These are phyloP conservation scores for Sugiyamaella valdiviana DNA, from an alignment of 805 yeast genomes.

Conservation along the genomic window DNA sequence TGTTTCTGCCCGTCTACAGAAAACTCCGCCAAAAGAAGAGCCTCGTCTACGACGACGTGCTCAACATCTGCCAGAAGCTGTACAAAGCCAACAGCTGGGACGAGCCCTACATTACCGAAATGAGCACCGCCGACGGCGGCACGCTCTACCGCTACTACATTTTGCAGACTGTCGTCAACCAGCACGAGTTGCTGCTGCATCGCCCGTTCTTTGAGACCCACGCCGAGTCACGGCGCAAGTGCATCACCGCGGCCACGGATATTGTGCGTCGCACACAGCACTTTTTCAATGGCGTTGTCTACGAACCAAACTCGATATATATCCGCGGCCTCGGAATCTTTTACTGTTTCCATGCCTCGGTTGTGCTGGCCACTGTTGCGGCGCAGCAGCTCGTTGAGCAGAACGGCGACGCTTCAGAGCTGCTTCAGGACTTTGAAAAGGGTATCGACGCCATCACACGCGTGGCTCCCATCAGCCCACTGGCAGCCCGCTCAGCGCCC, in stretches of 20 bases:
- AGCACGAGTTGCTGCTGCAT: constrained; percentile 9
- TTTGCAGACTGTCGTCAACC: constrained; percentile 8
- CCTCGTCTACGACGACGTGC: constrained; percentile 9
- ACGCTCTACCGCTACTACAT: constrained; percentile 7
- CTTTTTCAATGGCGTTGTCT: neutral
- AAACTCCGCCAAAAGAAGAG: constrained; percentile 5
- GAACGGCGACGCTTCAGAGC: neutral
- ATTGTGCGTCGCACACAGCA: neutral
- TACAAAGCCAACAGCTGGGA: constrained; percentile 3
- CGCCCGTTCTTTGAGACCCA: constrained; percentile 9
- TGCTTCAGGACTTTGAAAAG: neutral
- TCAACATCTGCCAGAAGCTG: neutral
- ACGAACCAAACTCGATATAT: constrained; percentile 5
- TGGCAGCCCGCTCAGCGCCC: constrained; percentile 4
- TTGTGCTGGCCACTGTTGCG: constrained; percentile 10
- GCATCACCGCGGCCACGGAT: constrained; percentile 5
- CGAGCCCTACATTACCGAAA: constrained; percentile 1
- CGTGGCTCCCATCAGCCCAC: neutral
- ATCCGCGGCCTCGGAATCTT: constrained; percentile 10
- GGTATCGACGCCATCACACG: neutral
- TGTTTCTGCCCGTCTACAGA: constrained; percentile 3
- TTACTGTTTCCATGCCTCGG: constrained; percentile 12
- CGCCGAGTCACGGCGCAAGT: constrained; percentile 4
- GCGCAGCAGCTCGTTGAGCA: constrained; percentile 4
- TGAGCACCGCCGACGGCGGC: neutral